Conservation (phyloP, 345 rosid species). For the Salix brachista region DNA sequence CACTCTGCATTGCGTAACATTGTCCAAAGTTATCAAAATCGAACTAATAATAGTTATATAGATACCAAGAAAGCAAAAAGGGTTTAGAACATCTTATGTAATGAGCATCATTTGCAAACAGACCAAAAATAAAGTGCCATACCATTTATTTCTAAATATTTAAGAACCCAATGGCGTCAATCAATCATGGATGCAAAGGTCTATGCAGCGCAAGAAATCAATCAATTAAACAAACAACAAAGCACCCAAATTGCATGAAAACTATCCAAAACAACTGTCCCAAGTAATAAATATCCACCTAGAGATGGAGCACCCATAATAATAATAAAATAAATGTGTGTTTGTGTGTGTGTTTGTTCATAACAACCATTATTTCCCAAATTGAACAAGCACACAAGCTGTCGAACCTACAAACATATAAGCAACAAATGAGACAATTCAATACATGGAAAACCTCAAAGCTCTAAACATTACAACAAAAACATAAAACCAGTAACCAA, state of each 20-base stretch:
- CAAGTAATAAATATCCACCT: background rate
- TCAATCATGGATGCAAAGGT: background rate
- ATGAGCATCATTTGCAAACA: background rate
- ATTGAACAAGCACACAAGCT: background rate
- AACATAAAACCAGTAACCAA: background rate
- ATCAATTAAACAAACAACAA: background rate
- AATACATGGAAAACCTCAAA: background rate
- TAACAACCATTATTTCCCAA: background rate
- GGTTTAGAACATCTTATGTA: background rate
- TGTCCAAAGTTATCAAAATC: background rate
- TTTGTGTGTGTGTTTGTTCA: too few relatives aligned
- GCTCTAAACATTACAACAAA: background rate
- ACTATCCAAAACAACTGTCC: background rate
- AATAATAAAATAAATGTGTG: too few relatives aligned
- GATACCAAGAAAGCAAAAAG: background rate
- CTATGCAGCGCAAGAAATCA: background rate
- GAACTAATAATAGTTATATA: background rate
- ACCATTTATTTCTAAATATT: background rate
- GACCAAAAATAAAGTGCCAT: background rate
- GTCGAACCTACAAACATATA: background rate
- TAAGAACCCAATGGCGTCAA: background rate
- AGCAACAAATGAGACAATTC: background rate
- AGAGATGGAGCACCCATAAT: background rate
- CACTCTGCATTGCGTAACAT: conserved; percentile 37
- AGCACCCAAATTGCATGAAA: background rate